Percentiles rank a stretch among this genome's conserved stretches.
phyloP scores from a whole-genome alignment of 441 rosid species.

The Daphne laureola region DNA sequence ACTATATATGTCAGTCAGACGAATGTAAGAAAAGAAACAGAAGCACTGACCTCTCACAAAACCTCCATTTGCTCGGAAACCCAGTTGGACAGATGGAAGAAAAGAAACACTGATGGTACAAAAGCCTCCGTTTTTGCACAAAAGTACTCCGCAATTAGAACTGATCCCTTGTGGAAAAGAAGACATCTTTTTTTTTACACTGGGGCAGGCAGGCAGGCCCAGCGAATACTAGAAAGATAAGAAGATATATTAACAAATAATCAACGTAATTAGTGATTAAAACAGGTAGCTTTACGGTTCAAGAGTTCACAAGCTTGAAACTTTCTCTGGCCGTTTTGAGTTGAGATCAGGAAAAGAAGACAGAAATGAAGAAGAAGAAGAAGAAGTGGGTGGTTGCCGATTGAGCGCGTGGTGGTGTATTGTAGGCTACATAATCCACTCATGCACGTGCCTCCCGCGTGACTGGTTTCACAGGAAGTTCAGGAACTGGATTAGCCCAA shows the following conservation, averaged over 20 bases:
- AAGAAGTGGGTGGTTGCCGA: slow-evolving; percentile 6
- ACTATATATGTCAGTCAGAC: too few relatives aligned
- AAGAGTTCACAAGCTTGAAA: too few relatives aligned
- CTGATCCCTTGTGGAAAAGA: slow-evolving; percentile 15
- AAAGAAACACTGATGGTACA: slow-evolving; percentile 18
- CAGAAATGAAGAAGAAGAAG: neutral
- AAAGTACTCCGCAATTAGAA: slow-evolving; percentile 13
- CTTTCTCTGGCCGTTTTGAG: too few relatives aligned
- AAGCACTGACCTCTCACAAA: slow-evolving; percentile 18
- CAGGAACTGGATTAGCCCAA: too few relatives aligned
- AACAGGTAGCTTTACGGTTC: too few relatives aligned
- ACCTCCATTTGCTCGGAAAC: slow-evolving; percentile 1
- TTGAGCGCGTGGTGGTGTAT: too few relatives aligned
- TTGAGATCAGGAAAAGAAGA: neutral
- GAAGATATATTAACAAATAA: neutral
- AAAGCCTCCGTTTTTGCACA: slow-evolving; percentile 9
- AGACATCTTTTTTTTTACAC: slow-evolving; percentile 24
- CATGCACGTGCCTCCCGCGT: neutral
- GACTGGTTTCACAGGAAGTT: too few relatives aligned
- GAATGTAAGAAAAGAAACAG: neutral
- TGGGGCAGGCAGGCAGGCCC: too few relatives aligned
- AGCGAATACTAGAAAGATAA: neutral
- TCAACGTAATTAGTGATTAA: neutral
- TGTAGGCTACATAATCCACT: too few relatives aligned
- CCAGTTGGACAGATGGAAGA: slow-evolving; percentile 14